Conservation (phyloP, 331 rosid genomes). For the Malus hybrid region DNA sequence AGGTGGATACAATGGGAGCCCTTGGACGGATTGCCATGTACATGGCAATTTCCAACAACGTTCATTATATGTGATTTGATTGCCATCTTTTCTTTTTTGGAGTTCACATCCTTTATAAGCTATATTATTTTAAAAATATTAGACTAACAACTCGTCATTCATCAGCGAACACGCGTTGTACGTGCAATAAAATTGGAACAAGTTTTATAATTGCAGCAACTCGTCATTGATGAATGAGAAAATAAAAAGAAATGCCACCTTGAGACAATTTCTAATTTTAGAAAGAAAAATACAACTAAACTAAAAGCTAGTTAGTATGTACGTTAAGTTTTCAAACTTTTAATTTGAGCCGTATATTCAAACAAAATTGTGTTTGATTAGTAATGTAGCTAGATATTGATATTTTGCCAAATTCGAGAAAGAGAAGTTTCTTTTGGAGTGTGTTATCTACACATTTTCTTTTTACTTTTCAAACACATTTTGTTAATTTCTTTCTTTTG, state of each 20-base stretch:
- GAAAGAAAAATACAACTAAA: neutral
- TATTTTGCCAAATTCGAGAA: neutral
- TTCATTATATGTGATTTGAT: neutral
- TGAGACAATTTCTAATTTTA: neutral
- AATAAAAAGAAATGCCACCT: too few species aligned
- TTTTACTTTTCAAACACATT: neutral
- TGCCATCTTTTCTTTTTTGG: neutral
- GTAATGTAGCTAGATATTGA: neutral
- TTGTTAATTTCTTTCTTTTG: too few species aligned
- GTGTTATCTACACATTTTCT: accelerated
- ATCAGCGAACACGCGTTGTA: too few species aligned
- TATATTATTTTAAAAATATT: too few species aligned
- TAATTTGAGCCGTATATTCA: too few species aligned
- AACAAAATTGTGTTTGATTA: too few species aligned
- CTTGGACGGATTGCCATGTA: neutral
- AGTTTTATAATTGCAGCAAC: too few species aligned
- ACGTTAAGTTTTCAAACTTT: too few species aligned
- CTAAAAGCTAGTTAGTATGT: neutral
- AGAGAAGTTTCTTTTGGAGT: neutral
- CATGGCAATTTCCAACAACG: neutral
- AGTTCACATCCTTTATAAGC: neutral
- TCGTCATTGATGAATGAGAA: too few species aligned
- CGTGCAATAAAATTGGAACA: too few species aligned
- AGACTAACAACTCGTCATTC: too few species aligned
- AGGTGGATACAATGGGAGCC: slow-evolving; percentile 14